A percentile compares a stretch with the other conserved stretches of the same genome.
These are phyloP conservation scores for Pharus latifolius DNA, from an alignment of 176 grass and related monocot species.

Conservation along the genomic window DNA sequence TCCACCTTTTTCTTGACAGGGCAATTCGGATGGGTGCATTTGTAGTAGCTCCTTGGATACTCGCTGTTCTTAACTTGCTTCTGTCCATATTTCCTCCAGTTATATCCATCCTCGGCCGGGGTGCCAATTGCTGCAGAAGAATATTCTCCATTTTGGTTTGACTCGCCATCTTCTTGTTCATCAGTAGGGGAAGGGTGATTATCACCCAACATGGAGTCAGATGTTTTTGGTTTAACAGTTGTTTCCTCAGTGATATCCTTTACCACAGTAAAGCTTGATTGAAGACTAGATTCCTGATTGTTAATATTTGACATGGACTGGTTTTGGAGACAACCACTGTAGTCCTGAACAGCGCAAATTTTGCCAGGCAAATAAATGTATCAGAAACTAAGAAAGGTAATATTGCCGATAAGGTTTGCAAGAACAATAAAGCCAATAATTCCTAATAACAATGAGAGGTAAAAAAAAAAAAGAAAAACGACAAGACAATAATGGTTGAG, in stretches of 20 bases:
- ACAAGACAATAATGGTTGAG: background rate
- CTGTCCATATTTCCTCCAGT: constrained; percentile 90
- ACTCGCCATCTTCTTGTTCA: constrained; percentile 26
- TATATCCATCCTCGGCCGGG: constrained; percentile 62
- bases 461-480: background rate
- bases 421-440: background rate
- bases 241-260: constrained; percentile 27
- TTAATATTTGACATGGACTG: constrained; percentile 23
- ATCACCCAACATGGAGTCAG: constrained; percentile 36
- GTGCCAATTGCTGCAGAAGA: constrained; percentile 11
- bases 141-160: constrained; percentile 31
- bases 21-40: constrained; percentile 61
- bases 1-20: constrained; percentile 78
- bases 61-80: constrained; percentile 67
- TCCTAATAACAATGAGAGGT: background rate
- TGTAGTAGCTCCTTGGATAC: constrained; percentile 74
- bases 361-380: constrained; percentile 6
- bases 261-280: constrained; percentile 43
- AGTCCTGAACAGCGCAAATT: constrained; percentile 1
- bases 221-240: constrained; percentile 12
- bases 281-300: constrained; percentile 42
- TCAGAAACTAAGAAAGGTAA: background rate
- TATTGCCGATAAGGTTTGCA: background rate
- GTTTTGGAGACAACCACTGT: constrained; percentile 13
- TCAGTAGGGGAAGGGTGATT: constrained; percentile 35